phyloP scores from a whole-genome alignment of 1,284 basidiomycete species.

The Cystobasidiaceae sp. region DNA sequence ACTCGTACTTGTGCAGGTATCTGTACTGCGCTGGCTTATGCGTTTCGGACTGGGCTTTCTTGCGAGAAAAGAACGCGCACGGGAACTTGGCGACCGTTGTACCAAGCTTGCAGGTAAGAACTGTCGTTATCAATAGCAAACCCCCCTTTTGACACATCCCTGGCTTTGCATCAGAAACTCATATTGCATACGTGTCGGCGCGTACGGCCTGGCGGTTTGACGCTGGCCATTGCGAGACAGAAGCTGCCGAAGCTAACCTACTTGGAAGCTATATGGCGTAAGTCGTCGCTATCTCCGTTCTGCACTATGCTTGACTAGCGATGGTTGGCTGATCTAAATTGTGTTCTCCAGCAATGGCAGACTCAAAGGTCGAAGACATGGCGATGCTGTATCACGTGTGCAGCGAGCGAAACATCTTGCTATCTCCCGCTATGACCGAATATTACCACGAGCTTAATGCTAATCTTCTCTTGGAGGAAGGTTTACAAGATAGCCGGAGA shows the following conservation, averaged over 20 bases:
- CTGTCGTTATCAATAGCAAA: neutral
- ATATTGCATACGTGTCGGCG: constrained; percentile 3
- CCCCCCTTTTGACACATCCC: too few relatives aligned
- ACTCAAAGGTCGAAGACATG: constrained; percentile 12
- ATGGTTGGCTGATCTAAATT: neutral
- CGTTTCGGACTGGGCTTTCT: constrained; percentile 9
- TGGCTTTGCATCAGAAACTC: neutral
- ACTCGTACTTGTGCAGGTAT: neutral
- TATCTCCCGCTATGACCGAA: constrained; percentile 13
- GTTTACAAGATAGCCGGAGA: constrained; percentile 16
- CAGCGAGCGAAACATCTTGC: constrained; percentile 10
- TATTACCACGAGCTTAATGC: constrained; percentile 13
- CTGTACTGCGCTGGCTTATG: constrained; percentile 14
- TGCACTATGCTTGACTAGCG: too few relatives aligned
- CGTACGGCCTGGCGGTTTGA: constrained; percentile 5
- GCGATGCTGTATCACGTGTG: constrained; percentile 18
- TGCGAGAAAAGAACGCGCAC: constrained; percentile 3
- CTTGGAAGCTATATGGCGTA: constrained; percentile 11
- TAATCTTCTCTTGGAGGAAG: constrained; percentile 8
- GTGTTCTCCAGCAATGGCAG: constrained; percentile 7
- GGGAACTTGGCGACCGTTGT: constrained; percentile 10
- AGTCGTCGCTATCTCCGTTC: neutral
- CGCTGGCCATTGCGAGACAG: neutral
- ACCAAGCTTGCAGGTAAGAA: constrained; percentile 18
- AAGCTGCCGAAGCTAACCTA: constrained; percentile 1